Conservation (phyloP, 176 grass and related monocot genomes). For the Triticum urartu region DNA sequence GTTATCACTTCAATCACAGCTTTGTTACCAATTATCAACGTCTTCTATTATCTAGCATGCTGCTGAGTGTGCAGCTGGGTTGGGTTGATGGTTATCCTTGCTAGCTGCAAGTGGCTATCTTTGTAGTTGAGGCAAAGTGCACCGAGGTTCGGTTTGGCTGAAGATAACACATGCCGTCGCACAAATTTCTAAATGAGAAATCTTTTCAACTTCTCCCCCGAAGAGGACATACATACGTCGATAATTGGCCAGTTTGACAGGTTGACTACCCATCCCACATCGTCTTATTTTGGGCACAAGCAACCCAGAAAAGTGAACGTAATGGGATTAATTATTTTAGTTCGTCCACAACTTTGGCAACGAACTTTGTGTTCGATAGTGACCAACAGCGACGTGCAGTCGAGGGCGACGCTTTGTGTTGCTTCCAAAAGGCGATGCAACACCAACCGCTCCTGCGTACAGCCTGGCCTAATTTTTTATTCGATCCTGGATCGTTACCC, state of each 20-base stretch:
- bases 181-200: too few species aligned
- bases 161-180: too few species aligned
- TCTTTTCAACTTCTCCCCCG: neutral
- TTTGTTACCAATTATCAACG: slow-evolving; percentile 21
- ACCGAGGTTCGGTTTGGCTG: too few species aligned
- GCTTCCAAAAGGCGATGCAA: slow-evolving; percentile 41
- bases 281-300: neutral
- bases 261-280: neutral
- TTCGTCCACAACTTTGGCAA: neutral
- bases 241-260: neutral
- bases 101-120: neutral
- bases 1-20: neutral
- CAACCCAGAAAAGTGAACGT: neutral
- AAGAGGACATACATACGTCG: neutral
- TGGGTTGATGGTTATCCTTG: neutral
- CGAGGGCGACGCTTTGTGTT: slow-evolving; percentile 21
- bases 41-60: neutral
- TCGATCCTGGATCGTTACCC: neutral
- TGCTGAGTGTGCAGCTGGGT: neutral
- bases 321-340: neutral
- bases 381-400: slow-evolving; percentile 1
- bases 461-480: slow-evolving; percentile 6
- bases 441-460: neutral
- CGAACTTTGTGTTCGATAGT: slow-evolving; percentile 1
- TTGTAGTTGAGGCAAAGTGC: too few species aligned